Base-by-base conservation (phyloP, 2,329 filamentous ascomycete species). In the Pseudonectria buxi region DNA sequence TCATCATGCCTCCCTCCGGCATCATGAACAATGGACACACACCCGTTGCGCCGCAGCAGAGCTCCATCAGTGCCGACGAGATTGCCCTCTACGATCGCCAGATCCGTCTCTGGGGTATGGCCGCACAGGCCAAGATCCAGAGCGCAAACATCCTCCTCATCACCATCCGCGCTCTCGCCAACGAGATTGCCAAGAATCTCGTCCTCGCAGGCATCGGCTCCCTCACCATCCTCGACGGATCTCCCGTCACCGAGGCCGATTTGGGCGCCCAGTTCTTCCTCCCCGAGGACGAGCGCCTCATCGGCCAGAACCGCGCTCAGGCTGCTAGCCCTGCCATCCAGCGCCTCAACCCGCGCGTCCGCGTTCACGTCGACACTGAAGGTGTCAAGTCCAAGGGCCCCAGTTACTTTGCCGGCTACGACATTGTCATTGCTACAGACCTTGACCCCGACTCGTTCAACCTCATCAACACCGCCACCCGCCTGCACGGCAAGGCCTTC, bases 41-140 rank as follows among this genome's bases (percentile, higher is more conserved):
- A 15, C 10, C 14, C 28, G 7, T 14, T n/a, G 14, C 6, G 10
- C 26, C 12, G 6, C 26, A 14, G 26, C 26, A 27, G 11, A 15
- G 7, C 12, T 26, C 37, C 33, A 16, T 14, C 14, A 28, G 10
- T 15, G 10, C 44, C 86, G 92, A 96, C 62, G 92, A 98, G 58
- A 94, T 96, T 54, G 92, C 90, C 11, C 78, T 96, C 6, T 98
- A 98, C 59, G 92, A 98, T 64, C 82, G 92, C 32, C 92, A 98
- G 61, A 95, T 98, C 54, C 83, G 92, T 35, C 79, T 98, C 22
- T 98, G 92, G 92, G 92, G 92, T 28, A 86, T 96, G 55, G 81
- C 92, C 53, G 92, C 92, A 6, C 92, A 98, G 61, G 84, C 94
- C 58, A 87, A 84, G 57, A 88, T 98, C 39, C 86, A 90, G 50